Conservation (phyloP, 2,329 filamentous ascomycete genomes). For the Penicillium sp. region DNA sequence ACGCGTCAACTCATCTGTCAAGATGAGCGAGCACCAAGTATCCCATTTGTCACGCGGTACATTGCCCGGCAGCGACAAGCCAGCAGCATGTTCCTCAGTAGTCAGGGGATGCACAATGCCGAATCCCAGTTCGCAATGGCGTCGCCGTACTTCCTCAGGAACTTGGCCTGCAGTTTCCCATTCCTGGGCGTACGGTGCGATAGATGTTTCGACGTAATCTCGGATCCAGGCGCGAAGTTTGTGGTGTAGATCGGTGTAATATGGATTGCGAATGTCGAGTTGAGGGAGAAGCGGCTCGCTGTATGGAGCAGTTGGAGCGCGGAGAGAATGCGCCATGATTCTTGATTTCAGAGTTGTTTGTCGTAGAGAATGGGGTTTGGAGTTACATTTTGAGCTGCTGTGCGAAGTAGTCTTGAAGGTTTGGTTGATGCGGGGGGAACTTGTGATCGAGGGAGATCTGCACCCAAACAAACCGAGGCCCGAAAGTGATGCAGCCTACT, state of each 20-base stretch:
- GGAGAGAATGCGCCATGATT: conserved; percentile 20
- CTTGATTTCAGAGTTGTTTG: background rate
- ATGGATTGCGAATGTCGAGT: conserved; percentile 47
- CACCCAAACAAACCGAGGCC: conserved; percentile 18
- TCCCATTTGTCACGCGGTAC: conserved; percentile 54
- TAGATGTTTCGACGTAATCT: conserved; percentile 59
- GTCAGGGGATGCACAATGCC: conserved; percentile 38
- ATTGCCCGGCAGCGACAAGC: conserved; percentile 45
- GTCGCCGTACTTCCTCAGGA: conserved; percentile 43
- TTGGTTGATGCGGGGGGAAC: background rate
- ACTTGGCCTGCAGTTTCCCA: conserved; percentile 63
- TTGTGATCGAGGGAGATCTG: conserved; percentile 5
- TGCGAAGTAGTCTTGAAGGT: background rate
- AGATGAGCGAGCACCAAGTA: conserved; percentile 58
- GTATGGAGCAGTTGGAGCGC: conserved; percentile 37
- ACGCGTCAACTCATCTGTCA: conserved; percentile 57
- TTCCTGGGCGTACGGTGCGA: conserved; percentile 60
- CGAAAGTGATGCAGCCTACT: background rate
- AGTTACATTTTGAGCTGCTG: background rate
- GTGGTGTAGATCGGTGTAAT: conserved; percentile 65
- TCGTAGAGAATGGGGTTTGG: background rate
- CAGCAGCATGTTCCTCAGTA: conserved; percentile 41
- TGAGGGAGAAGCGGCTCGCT: conserved; percentile 49
- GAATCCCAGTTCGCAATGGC: conserved; percentile 44
- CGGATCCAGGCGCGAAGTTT: conserved; percentile 59